Evolutionary conservation across 129 eudicot species (phyloP).

Genomic region (Ambrosia artemisiifolia): DNA sequence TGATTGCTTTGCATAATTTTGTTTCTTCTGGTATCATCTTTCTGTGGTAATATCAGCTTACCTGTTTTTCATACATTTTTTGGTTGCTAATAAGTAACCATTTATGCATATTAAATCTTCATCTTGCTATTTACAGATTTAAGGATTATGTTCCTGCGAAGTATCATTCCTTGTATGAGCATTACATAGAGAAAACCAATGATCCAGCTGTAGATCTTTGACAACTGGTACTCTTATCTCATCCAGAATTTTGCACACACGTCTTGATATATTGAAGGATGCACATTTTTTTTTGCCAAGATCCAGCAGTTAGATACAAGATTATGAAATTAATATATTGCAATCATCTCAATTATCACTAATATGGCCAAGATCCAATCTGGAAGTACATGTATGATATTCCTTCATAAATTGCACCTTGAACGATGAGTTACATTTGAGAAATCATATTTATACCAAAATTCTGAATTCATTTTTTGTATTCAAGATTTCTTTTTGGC

Average conservation of each 20-base stretch:
- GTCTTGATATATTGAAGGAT: not conserved
- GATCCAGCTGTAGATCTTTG: conserved; percentile 25
- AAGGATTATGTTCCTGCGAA: conserved; percentile 67
- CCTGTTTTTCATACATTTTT: not conserved
- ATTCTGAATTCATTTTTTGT: not conserved
- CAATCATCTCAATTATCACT: not conserved
- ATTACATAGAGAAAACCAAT: conserved; percentile 25
- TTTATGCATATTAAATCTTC: not conserved
- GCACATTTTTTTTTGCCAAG: not conserved
- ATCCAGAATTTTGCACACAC: not conserved
- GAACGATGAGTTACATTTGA: too few species aligned
- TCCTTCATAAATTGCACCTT: not conserved
- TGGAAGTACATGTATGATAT: not conserved
- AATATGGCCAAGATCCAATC: not conserved
- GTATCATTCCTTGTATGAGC: conserved; percentile 57
- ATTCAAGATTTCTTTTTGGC: not conserved
- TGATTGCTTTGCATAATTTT: not conserved
- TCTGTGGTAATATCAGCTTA: too few species aligned
- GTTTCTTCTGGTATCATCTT: too few species aligned
- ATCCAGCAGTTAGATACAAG: not conserved
- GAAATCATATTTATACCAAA: not conserved
- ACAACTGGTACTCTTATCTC: conserved; percentile 29
- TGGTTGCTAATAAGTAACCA: not conserved
- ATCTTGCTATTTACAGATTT: conserved; percentile 46
- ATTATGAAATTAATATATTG: not conserved